These are phyloP conservation scores for Ophiostoma montium DNA, from an alignment of 2,329 filamentous ascomycete species.

Conservation along the genomic window DNA sequence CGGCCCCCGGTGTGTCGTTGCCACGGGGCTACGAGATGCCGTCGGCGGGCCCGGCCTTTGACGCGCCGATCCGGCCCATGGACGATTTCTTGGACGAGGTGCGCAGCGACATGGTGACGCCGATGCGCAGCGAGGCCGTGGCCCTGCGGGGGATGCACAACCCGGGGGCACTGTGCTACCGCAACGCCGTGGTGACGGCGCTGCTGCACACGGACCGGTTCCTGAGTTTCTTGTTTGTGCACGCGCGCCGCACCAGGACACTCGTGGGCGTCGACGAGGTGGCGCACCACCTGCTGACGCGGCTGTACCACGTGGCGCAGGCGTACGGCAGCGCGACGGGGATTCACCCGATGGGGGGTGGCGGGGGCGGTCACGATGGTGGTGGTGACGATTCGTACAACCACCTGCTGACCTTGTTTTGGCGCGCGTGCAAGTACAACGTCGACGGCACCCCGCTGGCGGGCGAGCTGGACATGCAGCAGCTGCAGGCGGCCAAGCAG, in stretches of 20 bases:
- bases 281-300: slow-evolving; percentile 7
- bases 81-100: slow-evolving; percentile 3
- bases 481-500: background rate
- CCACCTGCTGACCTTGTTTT: slow-evolving; percentile 5
- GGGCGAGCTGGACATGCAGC: background rate
- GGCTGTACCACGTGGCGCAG: slow-evolving; percentile 10
- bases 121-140: background rate
- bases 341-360: slow-evolving; percentile 5
- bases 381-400: background rate
- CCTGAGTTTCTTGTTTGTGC: slow-evolving; percentile 7
- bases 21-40: background rate
- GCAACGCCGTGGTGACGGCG: slow-evolving; percentile 10
- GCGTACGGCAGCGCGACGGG: slow-evolving; percentile 8
- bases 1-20: background rate
- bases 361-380: background rate
- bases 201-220: slow-evolving; percentile 11
- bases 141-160: slow-evolving; percentile 6
- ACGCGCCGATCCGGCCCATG: background rate
- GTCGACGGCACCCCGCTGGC: background rate
- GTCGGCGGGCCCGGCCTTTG: slow-evolving; percentile 6
- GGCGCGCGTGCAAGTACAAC: slow-evolving; percentile 8
- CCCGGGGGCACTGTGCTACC: slow-evolving; percentile 12
- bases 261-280: background rate
- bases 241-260: background rate
- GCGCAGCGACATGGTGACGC: slow-evolving; percentile 5